Evolutionary conservation across 75 land plant genomes (phyloP).

Genomic region (Sequoiadendron giganteum): DNA sequence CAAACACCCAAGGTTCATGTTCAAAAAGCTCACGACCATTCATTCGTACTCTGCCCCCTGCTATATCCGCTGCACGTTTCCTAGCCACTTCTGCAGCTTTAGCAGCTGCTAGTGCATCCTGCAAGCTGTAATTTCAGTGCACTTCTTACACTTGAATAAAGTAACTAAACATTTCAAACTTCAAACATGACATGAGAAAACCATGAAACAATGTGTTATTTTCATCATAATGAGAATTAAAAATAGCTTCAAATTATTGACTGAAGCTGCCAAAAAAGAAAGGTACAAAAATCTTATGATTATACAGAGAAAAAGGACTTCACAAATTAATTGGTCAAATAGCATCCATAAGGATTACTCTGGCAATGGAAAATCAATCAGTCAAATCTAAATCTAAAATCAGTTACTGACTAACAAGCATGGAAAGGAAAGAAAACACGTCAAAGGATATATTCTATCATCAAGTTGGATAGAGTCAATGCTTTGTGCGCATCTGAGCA

Average conservation of each 20-base stretch:
- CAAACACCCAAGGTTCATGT: slow-evolving; percentile 94
- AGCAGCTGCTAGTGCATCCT: slow-evolving; percentile 78
- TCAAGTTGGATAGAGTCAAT: not conserved
- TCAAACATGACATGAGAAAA: not conserved
- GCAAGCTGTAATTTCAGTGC: slow-evolving; percentile 3
- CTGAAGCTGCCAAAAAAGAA: not conserved
- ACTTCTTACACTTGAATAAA: not conserved
- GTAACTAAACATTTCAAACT: not conserved
- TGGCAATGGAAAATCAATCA: not conserved
- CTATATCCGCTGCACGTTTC: slow-evolving; percentile 84
- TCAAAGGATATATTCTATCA: not conserved
- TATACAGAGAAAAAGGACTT: not conserved
- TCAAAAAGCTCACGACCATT: slow-evolving; percentile 89
- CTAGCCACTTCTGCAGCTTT: slow-evolving; percentile 63
- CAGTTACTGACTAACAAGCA: not conserved
- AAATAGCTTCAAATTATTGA: not conserved
- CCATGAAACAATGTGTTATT: not conserved
- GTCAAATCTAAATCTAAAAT: not conserved
- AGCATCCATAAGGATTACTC: not conserved
- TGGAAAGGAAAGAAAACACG: not conserved
- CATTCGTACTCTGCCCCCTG: slow-evolving; percentile 70
- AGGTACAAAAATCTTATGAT: not conserved
- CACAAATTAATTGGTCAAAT: not conserved
- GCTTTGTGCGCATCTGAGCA: not conserved
- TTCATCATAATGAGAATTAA: too few relatives aligned